Evolutionary conservation across 2,329 filamentous ascomycete species (phyloP).

Genomic region (Clonostachys rosea): DNA sequence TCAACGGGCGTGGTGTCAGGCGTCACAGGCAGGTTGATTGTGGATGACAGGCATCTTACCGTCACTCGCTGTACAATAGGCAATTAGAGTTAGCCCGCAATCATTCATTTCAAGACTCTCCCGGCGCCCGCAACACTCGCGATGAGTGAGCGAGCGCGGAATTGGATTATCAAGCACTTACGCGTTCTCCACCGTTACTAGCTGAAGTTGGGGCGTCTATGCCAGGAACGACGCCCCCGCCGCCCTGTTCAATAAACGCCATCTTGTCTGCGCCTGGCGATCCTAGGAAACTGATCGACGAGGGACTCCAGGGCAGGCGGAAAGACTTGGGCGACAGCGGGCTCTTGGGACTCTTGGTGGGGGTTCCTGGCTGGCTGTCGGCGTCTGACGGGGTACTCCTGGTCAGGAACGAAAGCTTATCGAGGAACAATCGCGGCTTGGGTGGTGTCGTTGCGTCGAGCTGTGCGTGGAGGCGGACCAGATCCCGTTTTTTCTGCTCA

Average conservation of each 20-base stretch:
- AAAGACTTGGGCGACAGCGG: slow-evolving; percentile 6
- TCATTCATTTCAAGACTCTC: not conserved
- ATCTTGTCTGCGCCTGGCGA: slow-evolving; percentile 10
- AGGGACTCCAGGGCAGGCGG: slow-evolving; percentile 14
- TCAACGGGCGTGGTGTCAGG: slow-evolving; percentile 72
- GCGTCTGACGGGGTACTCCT: slow-evolving; percentile 19
- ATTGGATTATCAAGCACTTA: slow-evolving; percentile 31
- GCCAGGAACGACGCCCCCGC: slow-evolving; percentile 39
- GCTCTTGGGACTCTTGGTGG: slow-evolving; percentile 19
- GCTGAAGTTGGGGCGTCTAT: slow-evolving; percentile 77
- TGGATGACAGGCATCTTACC: slow-evolving; percentile 67
- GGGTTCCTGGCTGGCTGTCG: not conserved
- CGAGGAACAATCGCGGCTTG: slow-evolving; percentile 34
- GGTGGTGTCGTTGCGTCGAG: slow-evolving; percentile 20
- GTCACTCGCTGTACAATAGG: slow-evolving; percentile 51
- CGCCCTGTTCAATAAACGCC: slow-evolving; percentile 37
- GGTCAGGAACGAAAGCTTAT: slow-evolving; percentile 41
- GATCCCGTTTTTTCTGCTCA: slow-evolving; percentile 44
- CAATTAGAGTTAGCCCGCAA: slow-evolving; percentile 1
- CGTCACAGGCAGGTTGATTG: slow-evolving; percentile 66
- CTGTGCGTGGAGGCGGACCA: slow-evolving; percentile 37
- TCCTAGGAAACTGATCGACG: not conserved
- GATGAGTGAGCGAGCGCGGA: too few relatives aligned
- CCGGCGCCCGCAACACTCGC: too few relatives aligned
- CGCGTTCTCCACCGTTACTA: slow-evolving; percentile 73